Conservation (phyloP, 768 basidiomycete genomes). For the Hygrocybe punicea region DNA sequence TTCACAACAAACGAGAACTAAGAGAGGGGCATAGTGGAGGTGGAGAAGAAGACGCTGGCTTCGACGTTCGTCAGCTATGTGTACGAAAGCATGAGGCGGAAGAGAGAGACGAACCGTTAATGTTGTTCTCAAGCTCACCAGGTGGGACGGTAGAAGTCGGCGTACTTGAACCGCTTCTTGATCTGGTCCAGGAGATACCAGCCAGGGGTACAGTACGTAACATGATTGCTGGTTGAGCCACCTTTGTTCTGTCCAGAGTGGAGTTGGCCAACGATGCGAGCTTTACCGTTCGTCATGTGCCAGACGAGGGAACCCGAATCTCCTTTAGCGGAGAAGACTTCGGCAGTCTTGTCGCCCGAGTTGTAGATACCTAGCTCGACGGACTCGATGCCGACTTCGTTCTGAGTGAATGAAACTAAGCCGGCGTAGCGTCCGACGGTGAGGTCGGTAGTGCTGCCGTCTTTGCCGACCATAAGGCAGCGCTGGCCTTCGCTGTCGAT, state of each 20-base stretch:
- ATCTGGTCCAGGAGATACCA: constrained; percentile 44
- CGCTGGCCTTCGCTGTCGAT: constrained; percentile 30
- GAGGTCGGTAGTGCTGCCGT: constrained; percentile 35
- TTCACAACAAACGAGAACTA: too few relatives aligned
- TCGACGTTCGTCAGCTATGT: not conserved
- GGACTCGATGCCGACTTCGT: constrained; percentile 23
- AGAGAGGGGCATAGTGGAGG: too few relatives aligned
- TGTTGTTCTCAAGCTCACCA: not conserved
- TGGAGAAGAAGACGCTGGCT: not conserved
- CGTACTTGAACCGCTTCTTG: constrained; percentile 46
- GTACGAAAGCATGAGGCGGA: constrained; percentile 2
- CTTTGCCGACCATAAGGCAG: constrained; percentile 34
- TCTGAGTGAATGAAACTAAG: constrained; percentile 32
- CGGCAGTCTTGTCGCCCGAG: constrained; percentile 26
- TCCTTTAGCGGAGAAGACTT: constrained; percentile 34
- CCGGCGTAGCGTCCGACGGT: constrained; percentile 38
- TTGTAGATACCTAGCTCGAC: constrained; percentile 36
- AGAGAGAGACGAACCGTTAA: not conserved
- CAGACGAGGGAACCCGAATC: constrained; percentile 42
- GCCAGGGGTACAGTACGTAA: constrained; percentile 48
- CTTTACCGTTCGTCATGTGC: constrained; percentile 25
- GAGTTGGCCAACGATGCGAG: constrained; percentile 33
- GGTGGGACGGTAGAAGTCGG: constrained; percentile 45
- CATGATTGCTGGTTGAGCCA: constrained; percentile 32
- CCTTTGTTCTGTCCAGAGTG: constrained; percentile 42